phyloP scores from a whole-genome alignment of 78 protist genomes.

The Dictyostelium firmibasis region DNA sequence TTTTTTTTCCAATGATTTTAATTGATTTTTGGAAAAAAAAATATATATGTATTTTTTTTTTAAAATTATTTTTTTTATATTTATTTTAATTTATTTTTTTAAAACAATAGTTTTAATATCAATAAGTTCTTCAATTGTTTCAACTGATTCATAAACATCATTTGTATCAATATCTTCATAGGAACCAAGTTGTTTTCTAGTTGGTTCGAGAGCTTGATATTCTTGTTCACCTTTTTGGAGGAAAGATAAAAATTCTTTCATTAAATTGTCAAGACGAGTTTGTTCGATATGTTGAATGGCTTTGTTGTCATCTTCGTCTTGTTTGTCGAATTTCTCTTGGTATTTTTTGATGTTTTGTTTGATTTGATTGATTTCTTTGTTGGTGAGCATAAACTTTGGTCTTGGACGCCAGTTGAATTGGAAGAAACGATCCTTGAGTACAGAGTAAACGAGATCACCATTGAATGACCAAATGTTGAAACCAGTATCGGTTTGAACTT shows the following conservation, averaged over 20 bases:
- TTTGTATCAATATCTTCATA: conserved; percentile 30
- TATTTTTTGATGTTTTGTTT: conserved; percentile 1
- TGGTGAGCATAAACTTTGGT: conserved; percentile 88
- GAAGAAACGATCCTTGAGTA: conserved; percentile 88
- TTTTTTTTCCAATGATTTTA: too few species aligned
- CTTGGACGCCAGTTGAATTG: conserved; percentile 96
- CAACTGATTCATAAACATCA: conserved; percentile 40
- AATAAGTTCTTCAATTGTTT: conserved; percentile 41
- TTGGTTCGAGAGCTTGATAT: conserved; percentile 21
- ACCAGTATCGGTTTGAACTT: conserved; percentile 90
- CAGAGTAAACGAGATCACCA: conserved; percentile 23
- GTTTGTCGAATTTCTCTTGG: conserved; percentile 31
- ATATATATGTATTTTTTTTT: background rate
- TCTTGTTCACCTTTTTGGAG: conserved; percentile 53
- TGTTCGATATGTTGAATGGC: background rate
- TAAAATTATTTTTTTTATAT: background rate
- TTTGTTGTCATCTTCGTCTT: background rate
- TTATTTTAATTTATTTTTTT: background rate
- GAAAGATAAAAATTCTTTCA: conserved; percentile 40
- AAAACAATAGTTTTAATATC: conserved; percentile 22
- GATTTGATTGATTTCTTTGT: conserved; percentile 69
- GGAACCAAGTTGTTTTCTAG: background rate
- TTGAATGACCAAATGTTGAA: conserved; percentile 89
- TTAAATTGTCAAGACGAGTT: conserved; percentile 4
- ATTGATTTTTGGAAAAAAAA: background rate